phyloP scores from a whole-genome alignment of 345 rosid genomes.

The Aurinia saxatilis region DNA sequence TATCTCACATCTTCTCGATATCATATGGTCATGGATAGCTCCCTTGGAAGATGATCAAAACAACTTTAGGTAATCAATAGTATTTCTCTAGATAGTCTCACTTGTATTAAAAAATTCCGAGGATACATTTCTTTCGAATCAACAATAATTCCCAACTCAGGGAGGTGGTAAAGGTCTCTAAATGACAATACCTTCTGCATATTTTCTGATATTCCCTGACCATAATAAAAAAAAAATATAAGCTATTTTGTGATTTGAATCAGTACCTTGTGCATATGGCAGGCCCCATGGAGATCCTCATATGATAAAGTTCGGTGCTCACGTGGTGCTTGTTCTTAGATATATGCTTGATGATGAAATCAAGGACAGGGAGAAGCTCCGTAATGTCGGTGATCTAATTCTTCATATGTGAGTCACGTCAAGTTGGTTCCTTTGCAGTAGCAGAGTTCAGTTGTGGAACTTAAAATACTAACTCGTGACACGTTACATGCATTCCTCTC shows the following conservation, averaged over 20 bases:
- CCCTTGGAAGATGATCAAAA: slow-evolving; percentile 81
- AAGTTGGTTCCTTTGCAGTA: neutral
- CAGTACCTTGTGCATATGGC: slow-evolving; percentile 22
- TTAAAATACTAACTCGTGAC: slow-evolving; percentile 1
- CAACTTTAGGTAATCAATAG: slow-evolving; percentile 55
- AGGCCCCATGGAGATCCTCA: slow-evolving; percentile 99
- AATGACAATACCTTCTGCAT: neutral
- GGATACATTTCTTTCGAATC: neutral
- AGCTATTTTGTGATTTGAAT: slow-evolving; percentile 14
- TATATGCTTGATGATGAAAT: slow-evolving; percentile 64
- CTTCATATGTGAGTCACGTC: slow-evolving; percentile 65
- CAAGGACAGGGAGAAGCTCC: slow-evolving; percentile 74
- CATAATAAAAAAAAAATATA: neutral
- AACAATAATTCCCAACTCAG: neutral
- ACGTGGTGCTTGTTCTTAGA: slow-evolving; percentile 88
- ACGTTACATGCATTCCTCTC: neutral
- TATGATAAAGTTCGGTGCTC: slow-evolving; percentile 94
- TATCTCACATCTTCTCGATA: slow-evolving; percentile 79
- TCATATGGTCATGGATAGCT: slow-evolving; percentile 95
- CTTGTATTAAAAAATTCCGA: neutral
- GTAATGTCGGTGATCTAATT: slow-evolving; percentile 86
- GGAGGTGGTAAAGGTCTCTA: slow-evolving; percentile 4
- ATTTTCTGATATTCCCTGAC: neutral
- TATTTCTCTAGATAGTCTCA: neutral
- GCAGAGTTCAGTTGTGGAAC: slow-evolving; percentile 2